phyloP scores from a whole-genome alignment of 192 early-diverging fungal species.

The Podila horticola region DNA sequence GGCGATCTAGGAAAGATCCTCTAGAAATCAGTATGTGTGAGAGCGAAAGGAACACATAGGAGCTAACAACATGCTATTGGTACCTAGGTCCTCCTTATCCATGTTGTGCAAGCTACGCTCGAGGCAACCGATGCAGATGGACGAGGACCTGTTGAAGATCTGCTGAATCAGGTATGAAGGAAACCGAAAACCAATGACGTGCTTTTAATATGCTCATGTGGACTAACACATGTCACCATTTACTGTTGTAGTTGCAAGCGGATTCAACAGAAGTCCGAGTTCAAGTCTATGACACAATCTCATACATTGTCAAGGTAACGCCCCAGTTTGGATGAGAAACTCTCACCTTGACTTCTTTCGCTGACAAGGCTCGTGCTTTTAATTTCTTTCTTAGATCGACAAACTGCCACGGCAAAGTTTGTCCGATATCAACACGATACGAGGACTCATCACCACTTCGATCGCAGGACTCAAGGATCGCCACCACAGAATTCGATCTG shows the following conservation, averaged over 20 bases:
- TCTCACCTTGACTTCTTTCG: neutral
- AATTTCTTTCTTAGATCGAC: constrained; percentile 19
- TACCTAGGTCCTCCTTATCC: constrained; percentile 28
- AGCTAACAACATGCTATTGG: neutral
- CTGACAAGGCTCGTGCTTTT: neutral
- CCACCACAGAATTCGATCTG: constrained; percentile 60
- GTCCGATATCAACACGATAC: constrained; percentile 37
- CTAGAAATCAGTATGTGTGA: neutral
- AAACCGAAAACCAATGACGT: too few species aligned
- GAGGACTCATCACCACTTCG: constrained; percentile 40
- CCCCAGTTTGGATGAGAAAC: neutral
- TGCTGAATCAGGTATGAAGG: constrained; percentile 43
- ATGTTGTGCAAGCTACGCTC: constrained; percentile 28
- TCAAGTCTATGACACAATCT: constrained; percentile 46
- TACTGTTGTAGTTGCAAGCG: constrained; percentile 28
- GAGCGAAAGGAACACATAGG: neutral
- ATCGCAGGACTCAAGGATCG: constrained; percentile 56
- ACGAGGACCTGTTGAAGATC: constrained; percentile 31
- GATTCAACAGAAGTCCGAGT: constrained; percentile 52
- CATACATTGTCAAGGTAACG: constrained; percentile 35
- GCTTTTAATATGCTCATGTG: too few species aligned
- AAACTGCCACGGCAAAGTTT: constrained; percentile 9
- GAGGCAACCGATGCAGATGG: constrained; percentile 26
- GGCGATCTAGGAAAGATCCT: too few species aligned
- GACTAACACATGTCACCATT: too few species aligned